A percentile compares a stretch with the other conserved stretches of the same genome.
Evolutionary conservation across 306 rosid species (phyloP).

Genomic region (Canavalia ensiformis): DNA sequence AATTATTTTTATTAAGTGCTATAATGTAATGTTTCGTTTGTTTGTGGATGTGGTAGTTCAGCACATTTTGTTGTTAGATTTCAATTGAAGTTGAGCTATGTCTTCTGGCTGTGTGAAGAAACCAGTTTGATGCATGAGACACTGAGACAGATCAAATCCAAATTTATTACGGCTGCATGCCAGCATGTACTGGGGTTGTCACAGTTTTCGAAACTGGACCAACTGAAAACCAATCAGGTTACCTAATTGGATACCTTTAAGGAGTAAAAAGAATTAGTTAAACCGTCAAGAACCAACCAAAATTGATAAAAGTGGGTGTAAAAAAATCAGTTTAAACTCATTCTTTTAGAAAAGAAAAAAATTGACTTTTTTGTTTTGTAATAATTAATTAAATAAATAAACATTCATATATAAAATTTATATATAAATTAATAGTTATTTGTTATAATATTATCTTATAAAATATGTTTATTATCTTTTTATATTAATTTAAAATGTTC

Average conservation of each 20-base stretch:
- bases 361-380: not conserved
- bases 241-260: too few species aligned
- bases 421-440: not conserved
- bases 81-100: not conserved
- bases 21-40: not conserved
- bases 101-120: not conserved
- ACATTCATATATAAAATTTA: not conserved
- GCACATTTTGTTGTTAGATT: slow-evolving; percentile 2
- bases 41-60: not conserved
- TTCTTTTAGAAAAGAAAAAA: not conserved
- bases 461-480: not conserved
- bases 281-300: not conserved
- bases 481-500: not conserved
- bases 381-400: not conserved
- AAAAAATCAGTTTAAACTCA: not conserved
- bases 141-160: not conserved
- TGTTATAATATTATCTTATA: not conserved
- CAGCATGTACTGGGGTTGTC: not conserved
- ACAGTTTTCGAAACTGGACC: not conserved
- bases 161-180: not conserved
- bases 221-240: too few species aligned
- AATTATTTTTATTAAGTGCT: not conserved
- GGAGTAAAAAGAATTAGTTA: not conserved
- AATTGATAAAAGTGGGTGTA: not conserved
- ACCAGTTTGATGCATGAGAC: not conserved